Evolutionary conservation across 1,284 basidiomycete species (phyloP), one percentile per base, ranked within the genome.

Genomic region (Ceratobasidium sp.): DNA sequence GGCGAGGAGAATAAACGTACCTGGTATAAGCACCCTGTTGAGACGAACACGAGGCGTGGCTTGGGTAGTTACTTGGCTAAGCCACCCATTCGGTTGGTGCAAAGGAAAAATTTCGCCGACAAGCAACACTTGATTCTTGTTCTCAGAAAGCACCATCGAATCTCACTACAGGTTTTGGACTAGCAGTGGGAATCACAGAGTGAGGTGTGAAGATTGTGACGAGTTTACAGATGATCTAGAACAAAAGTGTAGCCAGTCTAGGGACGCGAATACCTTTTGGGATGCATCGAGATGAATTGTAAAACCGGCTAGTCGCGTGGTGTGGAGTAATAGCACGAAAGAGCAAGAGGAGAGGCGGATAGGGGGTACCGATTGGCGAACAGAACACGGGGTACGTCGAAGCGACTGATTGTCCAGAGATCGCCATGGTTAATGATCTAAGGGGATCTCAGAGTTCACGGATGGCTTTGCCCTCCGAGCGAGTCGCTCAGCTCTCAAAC

Each of bases 161-260:
- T 5, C 65, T 69, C 8, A 58, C 62, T 57, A 23, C 32, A 61
- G 28, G 16, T 14, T 55, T 23, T 39, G 30, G 34, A 30, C 28
- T 36, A 41, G 36, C 73, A 73, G 53, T 75, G 77, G 61, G 75
- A 74, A 65, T 78, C 76, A 67, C 77, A 78, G 77, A 79, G 75
- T 78, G 64, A 77, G 77, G 72, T 76, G 76, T 76, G 76, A 76
- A 76, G 72, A 73, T 62, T 74, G 74, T 67, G 76, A 76, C 64
- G 73, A 60, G 64, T 45, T 45, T 67, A 69, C 65, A 58, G 52
- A 46, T 3, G 39, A 55, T 57, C 65, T 58, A 57, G 65, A 69
- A 69, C 65, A 69, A 69, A 28, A 69, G 53, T 43, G 23, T 26
- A 46, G 52, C 28, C 36, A 67, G 36, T 36, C 65, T 69, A 69